Evolutionary conservation across 768 basidiomycete species (phyloP).

Genomic region (Amanita phalloides): DNA sequence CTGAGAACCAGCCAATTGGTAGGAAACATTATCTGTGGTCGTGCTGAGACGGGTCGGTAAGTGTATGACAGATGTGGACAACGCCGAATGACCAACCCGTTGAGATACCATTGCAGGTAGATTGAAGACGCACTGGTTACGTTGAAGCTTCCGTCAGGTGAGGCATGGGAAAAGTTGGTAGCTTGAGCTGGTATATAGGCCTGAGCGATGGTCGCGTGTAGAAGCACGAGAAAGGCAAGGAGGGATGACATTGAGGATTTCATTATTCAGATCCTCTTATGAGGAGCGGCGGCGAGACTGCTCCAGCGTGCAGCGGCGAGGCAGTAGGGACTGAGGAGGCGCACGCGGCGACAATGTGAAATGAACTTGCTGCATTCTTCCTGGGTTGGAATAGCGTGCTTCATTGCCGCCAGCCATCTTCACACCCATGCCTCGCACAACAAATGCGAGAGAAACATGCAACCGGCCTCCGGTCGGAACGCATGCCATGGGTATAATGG

Average conservation of each 20-base stretch:
- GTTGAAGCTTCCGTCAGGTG: slow-evolving; percentile 34
- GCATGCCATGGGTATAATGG: no score
- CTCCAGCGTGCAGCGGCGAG: not conserved
- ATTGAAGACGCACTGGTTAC: slow-evolving; percentile 49
- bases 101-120: slow-evolving; percentile 47
- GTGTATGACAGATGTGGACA: not conserved
- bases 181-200: slow-evolving; percentile 65
- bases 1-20: slow-evolving; percentile 42
- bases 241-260: not conserved
- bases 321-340: not conserved
- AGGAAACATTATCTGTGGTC: slow-evolving; percentile 45
- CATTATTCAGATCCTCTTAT: not conserved
- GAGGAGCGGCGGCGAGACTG: not conserved
- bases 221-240: slow-evolving; percentile 7
- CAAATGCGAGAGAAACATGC: no score
- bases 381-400: not conserved
- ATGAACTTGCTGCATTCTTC: not conserved
- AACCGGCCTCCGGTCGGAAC: no score
- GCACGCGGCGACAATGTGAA: slow-evolving; percentile 2
- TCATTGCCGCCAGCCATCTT: not conserved
- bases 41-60: slow-evolving; percentile 21
- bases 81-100: slow-evolving; percentile 27
- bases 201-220: slow-evolving; percentile 12
- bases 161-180: slow-evolving; percentile 49
- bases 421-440: not conserved